Percentiles rank a stretch among this genome's conserved stretches.
Evolutionary conservation across 768 basidiomycete species (phyloP).

Genomic region (Vararia minispora): DNA sequence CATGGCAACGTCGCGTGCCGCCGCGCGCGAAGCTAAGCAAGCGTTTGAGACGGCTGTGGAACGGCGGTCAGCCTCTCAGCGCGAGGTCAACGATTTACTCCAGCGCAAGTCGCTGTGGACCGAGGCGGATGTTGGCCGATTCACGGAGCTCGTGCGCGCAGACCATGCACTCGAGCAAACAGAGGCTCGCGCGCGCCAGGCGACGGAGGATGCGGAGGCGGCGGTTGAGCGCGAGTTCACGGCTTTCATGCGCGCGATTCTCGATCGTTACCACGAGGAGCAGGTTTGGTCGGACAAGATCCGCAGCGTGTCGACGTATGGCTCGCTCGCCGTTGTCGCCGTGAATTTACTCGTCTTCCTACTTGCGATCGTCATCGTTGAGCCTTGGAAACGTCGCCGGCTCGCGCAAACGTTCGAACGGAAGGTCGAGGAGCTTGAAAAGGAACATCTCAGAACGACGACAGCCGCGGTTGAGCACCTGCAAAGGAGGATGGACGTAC

Average conservation of each 20-base stretch:
- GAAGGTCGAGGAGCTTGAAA: conserved; percentile 48
- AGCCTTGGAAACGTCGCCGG: conserved; percentile 89
- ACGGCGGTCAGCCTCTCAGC: conserved; percentile 74
- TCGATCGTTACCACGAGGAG: conserved; percentile 94
- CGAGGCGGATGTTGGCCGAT: conserved; percentile 76
- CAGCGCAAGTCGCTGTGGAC: conserved; percentile 92
- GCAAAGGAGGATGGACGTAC: conserved; percentile 7
- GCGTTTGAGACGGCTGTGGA: conserved; percentile 72
- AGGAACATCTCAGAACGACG: conserved; percentile 24
- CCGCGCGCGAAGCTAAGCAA: conserved; percentile 61
- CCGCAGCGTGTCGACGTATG: conserved; percentile 89
- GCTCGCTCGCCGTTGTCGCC: conserved; percentile 72
- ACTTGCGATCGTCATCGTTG: conserved; percentile 80
- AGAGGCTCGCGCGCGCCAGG: conserved; percentile 58
- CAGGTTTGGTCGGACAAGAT: conserved; percentile 99
- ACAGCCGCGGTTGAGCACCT: conserved; percentile 2
- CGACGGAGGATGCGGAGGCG: conserved; percentile 59
- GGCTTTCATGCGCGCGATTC: conserved; percentile 78
- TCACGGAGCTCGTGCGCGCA: conserved; percentile 81
- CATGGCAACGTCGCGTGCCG: conserved; percentile 55
- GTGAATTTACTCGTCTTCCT: conserved; percentile 89
- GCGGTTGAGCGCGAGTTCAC: conserved; percentile 81
- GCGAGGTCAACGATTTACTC: conserved; percentile 91
- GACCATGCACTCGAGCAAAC: conserved; percentile 83
- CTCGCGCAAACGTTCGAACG: conserved; percentile 85